Evolutionary conservation across 192 early-diverging fungal genomes (phyloP).

Genomic region (Globomyces pollinis-pini): DNA sequence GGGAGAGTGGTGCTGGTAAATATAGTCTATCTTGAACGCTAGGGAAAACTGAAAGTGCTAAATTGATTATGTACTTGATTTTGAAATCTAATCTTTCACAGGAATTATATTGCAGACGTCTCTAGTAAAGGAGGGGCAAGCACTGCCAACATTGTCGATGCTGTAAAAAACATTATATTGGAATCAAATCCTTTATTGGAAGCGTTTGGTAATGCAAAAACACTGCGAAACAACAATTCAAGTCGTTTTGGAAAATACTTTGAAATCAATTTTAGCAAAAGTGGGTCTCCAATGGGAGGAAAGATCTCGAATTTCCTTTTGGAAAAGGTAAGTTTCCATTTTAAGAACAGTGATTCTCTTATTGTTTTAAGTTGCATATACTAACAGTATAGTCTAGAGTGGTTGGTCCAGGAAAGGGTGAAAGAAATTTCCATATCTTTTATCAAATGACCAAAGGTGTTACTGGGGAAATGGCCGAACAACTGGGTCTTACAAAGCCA

Average conservation of each 20-base stretch:
- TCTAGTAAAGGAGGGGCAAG: slow-evolving; percentile 65
- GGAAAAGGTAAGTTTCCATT: slow-evolving; percentile 1
- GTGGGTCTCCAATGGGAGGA: slow-evolving; percentile 92
- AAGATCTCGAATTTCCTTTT: slow-evolving; percentile 73
- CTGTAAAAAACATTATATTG: slow-evolving; percentile 97
- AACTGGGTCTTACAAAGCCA: slow-evolving; percentile 46
- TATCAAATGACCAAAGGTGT: slow-evolving; percentile 39
- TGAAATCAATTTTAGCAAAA: slow-evolving; percentile 91
- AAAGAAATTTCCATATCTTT: slow-evolving; percentile 98
- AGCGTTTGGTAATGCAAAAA: slow-evolving; percentile 98
- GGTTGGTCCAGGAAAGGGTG: slow-evolving; percentile 85
- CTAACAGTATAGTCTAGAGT: slow-evolving; percentile 65
- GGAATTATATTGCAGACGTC: slow-evolving; percentile 97
- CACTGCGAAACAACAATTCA: slow-evolving; percentile 96
- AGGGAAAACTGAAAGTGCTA: slow-evolving; percentile 51
- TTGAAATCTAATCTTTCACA: slow-evolving; percentile 59
- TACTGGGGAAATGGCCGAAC: slow-evolving; percentile 28
- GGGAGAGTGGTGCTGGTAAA: slow-evolving; percentile 87
- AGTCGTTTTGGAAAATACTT: slow-evolving; percentile 98
- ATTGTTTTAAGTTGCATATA: too few species aligned
- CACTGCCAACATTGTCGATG: slow-evolving; percentile 64
- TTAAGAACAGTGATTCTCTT: too few species aligned
- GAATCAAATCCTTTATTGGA: slow-evolving; percentile 98
- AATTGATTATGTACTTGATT: slow-evolving; percentile 52
- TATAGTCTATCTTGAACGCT: slow-evolving; percentile 24